Conservation (phyloP, 345 rosid species). For the Punica granatum region DNA sequence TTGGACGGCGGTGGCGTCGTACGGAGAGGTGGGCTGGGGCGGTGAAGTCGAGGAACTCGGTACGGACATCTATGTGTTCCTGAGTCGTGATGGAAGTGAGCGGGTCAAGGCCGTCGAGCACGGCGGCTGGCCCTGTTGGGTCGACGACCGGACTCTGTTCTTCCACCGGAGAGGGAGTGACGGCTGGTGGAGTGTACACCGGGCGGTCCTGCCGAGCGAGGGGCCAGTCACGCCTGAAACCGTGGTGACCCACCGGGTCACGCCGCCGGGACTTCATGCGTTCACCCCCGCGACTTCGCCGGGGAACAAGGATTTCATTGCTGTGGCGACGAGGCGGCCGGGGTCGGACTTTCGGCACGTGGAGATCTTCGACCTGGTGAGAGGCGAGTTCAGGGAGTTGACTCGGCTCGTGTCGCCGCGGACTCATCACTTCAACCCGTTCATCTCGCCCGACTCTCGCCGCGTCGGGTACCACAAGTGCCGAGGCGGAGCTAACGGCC, state of each 20-base stretch:
- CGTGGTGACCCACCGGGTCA: conserved; percentile 50
- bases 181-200: conserved; percentile 76
- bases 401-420: conserved; percentile 60
- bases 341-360: conserved; percentile 56
- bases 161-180: conserved; percentile 66
- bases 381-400: conserved; percentile 47
- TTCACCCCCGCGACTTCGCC: conserved; percentile 95
- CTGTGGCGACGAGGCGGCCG: conserved; percentile 72
- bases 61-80: conserved; percentile 66
- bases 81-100: conserved; percentile 62
- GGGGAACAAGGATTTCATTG: conserved; percentile 58
- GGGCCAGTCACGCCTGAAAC: conserved; percentile 28
- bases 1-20: conserved; percentile 73
- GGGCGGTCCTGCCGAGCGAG: conserved; percentile 32
- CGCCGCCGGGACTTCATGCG: conserved; percentile 74
- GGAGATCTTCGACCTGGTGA: conserved; percentile 56
- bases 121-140: conserved; percentile 95
- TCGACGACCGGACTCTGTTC: conserved; percentile 59
- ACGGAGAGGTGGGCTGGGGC: conserved; percentile 56
- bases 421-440: conserved; percentile 79
- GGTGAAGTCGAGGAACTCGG: conserved; percentile 73
- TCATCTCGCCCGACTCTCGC: conserved; percentile 64
- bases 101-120: conserved; percentile 69
- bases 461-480: conserved; percentile 81
- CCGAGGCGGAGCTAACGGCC: conserved; percentile 39